Percentiles rank a stretch among this genome's conserved stretches.
Evolutionary conservation across 164 flowering plant species (phyloP).

Genomic region (Tetracentron sinense): DNA sequence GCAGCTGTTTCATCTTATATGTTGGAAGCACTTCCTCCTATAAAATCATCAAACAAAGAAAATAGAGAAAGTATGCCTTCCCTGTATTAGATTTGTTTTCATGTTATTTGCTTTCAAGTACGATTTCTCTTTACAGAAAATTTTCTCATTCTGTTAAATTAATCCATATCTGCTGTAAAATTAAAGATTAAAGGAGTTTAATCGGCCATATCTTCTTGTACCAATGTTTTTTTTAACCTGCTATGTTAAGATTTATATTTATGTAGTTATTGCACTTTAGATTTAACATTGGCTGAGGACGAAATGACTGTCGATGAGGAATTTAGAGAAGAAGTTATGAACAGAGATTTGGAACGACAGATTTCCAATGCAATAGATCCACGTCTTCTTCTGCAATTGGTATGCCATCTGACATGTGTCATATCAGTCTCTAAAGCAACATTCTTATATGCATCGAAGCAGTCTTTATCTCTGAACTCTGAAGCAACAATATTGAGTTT

Average conservation of each 20-base stretch:
- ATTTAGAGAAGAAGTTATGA: conserved; percentile 18
- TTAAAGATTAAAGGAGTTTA: not conserved
- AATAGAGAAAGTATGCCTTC: conserved; percentile 40
- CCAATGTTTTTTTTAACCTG: not conserved
- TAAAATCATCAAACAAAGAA: conserved; percentile 30
- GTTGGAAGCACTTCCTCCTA: conserved; percentile 67
- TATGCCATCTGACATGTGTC: not conserved
- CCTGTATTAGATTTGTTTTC: not conserved
- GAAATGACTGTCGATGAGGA: conserved; percentile 60
- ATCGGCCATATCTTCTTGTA: no score
- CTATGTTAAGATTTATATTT: conserved; percentile 6
- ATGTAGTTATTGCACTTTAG: conserved; percentile 22
- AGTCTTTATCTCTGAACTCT: not conserved
- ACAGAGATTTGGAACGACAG: conserved; percentile 56
- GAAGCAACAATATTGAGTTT: not conserved
- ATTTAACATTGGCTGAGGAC: conserved; percentile 48
- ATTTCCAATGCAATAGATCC: conserved; percentile 70
- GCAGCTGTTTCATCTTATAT: conserved; percentile 65
- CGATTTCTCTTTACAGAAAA: no score
- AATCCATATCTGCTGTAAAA: not conserved
- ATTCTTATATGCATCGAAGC: not conserved
- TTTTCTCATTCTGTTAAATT: not conserved
- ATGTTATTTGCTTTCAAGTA: not conserved
- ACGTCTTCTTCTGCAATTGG: conserved; percentile 75
- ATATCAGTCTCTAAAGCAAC: not conserved